Evolutionary conservation across 2,329 filamentous ascomycete species (phyloP), one percentile per base, ranked within the genome.

Genomic region (Xylaria sp.): DNA sequence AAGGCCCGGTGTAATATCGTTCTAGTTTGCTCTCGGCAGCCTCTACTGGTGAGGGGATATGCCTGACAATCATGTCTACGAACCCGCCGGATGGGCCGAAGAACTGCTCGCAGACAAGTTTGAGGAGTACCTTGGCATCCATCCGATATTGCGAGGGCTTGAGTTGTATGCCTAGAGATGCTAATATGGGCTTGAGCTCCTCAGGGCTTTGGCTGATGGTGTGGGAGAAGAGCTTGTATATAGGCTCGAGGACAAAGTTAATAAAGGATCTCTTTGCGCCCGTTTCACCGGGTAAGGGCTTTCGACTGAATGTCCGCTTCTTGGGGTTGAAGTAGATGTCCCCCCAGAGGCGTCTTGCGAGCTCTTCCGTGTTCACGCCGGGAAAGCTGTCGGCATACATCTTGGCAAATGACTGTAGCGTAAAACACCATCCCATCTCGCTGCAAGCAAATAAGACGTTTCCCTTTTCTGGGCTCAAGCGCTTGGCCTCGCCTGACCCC

Each of bases 391-490:
- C 92, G 6, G 94, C 90, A 78, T 99, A 99, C 93, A 97, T 97
- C 79, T 93, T 94, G 13, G 96, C 92, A 78, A 99, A 99, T 1
- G 94, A 97, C 70, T 91, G 90, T 39, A 99, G 83, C 0, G 94
- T 98, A 79, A 99, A 97, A 79, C 93, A 97, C 96, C 96, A 99
- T 64, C 93, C 92, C 91, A 98, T 95, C 68, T 90, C 91, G 58
- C 92, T 93, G 79, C 93, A 97, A 0, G 95, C 93, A 78, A 99
- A 99, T 10, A 97, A 90, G n/a, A 99, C 96, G 78, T 99, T 99
- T 69, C 96, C 96, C 82, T 94, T 97, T 78, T 99, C 96, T 0
- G 96, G 96, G 73, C 95, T 98, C 70, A 99, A 81, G 71, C 96
- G 89, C 80, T 89, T 89, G 69, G 87, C 89, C 76, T 93, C 93